These are phyloP conservation scores for Chiua sp. DNA, from an alignment of 1,284 basidiomycete species.

Conservation along the genomic window DNA sequence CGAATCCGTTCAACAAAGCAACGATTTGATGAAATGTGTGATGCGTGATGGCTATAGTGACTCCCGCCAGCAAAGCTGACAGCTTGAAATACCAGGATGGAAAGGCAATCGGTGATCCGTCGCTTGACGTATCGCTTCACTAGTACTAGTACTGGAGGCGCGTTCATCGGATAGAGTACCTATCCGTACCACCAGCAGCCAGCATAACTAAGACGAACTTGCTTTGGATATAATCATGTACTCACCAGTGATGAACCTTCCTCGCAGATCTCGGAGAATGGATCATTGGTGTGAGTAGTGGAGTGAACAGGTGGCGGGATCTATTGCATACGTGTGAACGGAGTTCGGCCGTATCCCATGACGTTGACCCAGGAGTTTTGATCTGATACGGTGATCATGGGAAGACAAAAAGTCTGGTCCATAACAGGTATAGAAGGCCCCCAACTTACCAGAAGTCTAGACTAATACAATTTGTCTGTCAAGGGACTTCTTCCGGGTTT, in stretches of 20 bases:
- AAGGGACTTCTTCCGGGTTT: conserved; percentile 63
- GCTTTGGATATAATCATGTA: not conserved
- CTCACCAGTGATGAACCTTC: not conserved
- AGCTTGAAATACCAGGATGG: not conserved
- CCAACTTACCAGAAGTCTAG: not conserved
- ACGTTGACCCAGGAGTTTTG: not conserved
- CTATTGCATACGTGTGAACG: not conserved
- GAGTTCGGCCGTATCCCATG: not conserved
- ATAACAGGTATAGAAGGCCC: conserved; percentile 9
- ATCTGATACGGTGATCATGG: conserved; percentile 30
- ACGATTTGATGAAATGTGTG: too few relatives aligned
- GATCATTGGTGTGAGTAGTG: not conserved
- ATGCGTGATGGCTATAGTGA: too few relatives aligned
- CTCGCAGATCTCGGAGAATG: too few relatives aligned
- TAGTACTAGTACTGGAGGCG: too few relatives aligned
- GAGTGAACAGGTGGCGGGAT: not conserved
- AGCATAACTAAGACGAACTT: too few relatives aligned
- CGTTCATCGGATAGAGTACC: too few relatives aligned
- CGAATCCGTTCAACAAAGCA: too few relatives aligned
- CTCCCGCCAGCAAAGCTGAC: too few relatives aligned
- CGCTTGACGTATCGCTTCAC: not conserved
- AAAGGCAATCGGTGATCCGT: not conserved
- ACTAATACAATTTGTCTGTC: conserved; percentile 2
- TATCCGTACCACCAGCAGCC: too few relatives aligned
- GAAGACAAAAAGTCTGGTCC: conserved; percentile 7